phyloP scores from a whole-genome alignment of 106 monocot genomes.

The Allium fistulosum region DNA sequence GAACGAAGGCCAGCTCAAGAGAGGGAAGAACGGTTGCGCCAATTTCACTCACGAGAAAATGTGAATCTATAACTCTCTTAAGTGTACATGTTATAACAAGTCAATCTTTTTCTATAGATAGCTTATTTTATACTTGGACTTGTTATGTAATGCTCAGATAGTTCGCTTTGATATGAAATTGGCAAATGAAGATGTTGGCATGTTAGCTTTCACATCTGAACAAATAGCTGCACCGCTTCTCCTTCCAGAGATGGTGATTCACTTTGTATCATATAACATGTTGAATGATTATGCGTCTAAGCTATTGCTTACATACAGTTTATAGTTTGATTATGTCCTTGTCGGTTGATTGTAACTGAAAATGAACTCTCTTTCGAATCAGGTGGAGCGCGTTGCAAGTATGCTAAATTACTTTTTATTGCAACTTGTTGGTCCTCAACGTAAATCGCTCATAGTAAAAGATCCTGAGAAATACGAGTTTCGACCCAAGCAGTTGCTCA shows the following conservation, averaged over 20 bases:
- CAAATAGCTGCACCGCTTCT: constrained; percentile 93
- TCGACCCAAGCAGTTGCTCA: constrained; percentile 87
- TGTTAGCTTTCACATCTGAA: constrained; percentile 94
- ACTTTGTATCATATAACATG: not conserved
- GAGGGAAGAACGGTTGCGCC: constrained; percentile 85
- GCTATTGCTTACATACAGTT: not conserved
- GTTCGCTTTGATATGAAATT: constrained; percentile 92
- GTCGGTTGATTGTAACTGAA: not conserved
- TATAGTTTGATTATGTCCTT: too few species aligned
- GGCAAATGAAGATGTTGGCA: constrained; percentile 96
- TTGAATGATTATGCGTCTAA: not conserved
- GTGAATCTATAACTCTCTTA: constrained; percentile 23
- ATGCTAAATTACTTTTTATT: constrained; percentile 98
- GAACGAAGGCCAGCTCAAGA: constrained; percentile 80
- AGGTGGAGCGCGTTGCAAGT: constrained; percentile 96
- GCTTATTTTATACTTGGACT: not conserved
- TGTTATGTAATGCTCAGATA: constrained; percentile 38
- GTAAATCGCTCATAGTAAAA: constrained; percentile 83
- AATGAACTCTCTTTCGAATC: constrained; percentile 1
- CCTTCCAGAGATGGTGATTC: constrained; percentile 92
- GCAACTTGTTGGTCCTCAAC: constrained; percentile 94
- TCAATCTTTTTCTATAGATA: not conserved
- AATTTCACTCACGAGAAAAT: constrained; percentile 80
- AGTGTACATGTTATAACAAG: not conserved
- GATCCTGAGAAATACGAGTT: constrained; percentile 99